Conservation (phyloP, 495 filamentous ascomycete genomes). For the Xylaria cubensis region DNA sequence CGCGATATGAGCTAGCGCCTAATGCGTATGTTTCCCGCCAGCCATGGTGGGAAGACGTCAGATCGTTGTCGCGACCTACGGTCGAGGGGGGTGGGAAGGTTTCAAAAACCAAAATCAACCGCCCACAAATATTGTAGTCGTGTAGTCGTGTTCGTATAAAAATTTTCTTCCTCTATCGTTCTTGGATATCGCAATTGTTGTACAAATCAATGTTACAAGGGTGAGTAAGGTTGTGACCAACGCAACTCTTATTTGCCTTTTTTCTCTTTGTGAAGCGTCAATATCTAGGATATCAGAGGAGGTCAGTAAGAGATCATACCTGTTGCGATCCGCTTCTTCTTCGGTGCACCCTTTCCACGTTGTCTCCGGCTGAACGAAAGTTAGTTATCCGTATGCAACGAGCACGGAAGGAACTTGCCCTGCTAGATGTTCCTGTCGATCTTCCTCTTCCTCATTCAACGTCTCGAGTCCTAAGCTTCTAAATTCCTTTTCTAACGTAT, state of each 20-base stretch:
- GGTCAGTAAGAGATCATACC: slow-evolving; percentile 54
- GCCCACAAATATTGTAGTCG: background rate
- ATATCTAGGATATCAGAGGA: background rate
- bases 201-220: slow-evolving; percentile 21
- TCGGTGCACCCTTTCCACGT: slow-evolving; percentile 87
- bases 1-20: background rate
- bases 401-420: slow-evolving; percentile 55
- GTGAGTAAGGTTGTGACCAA: slow-evolving; percentile 1
- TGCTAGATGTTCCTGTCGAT: slow-evolving; percentile 77
- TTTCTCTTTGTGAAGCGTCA: slow-evolving; percentile 21
- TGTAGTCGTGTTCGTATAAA: background rate
- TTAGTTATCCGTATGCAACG: slow-evolving; percentile 36
- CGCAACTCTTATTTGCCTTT: slow-evolving; percentile 20
- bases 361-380: slow-evolving; percentile 63
- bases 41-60: background rate
- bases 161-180: slow-evolving; percentile 18
- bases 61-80: background rate
- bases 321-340: slow-evolving; percentile 79
- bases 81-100: background rate
- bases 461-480: slow-evolving; percentile 61
- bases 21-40: background rate
- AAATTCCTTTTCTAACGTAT: slow-evolving; percentile 70
- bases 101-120: background rate
- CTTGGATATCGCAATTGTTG: slow-evolving; percentile 14
- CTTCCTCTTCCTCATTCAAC: slow-evolving; percentile 76